Percentiles rank a stretch among this genome's conserved stretches.
phyloP scores from a whole-genome alignment of 768 basidiomycete species.

The Mrakia gelida region DNA sequence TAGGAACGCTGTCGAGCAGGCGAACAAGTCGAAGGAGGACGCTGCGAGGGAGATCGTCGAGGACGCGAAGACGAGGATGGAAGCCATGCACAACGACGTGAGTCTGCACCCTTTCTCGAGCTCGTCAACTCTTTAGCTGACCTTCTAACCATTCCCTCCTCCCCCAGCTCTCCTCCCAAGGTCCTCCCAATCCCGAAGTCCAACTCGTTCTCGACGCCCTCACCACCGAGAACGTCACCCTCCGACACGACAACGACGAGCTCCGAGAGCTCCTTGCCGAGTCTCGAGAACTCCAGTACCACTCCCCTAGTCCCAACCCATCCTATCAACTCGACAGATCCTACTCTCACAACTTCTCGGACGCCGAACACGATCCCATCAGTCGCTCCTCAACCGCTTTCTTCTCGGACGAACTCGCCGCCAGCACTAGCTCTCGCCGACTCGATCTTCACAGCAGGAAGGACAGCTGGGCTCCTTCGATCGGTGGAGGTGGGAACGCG shows the following conservation, averaged over 20 bases:
- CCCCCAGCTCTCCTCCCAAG: slow-evolving; percentile 21
- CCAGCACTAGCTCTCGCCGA: slow-evolving; percentile 21
- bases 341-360: slow-evolving; percentile 18
- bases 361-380: slow-evolving; percentile 11
- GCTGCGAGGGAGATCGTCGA: slow-evolving; percentile 40
- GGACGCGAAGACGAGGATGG: slow-evolving; percentile 40
- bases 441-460: slow-evolving; percentile 18
- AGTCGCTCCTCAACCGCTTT: slow-evolving; percentile 30
- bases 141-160: neutral
- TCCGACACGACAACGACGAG: slow-evolving; percentile 77
- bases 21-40: slow-evolving; percentile 39
- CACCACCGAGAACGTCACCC: slow-evolving; percentile 74
- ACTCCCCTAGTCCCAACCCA: neutral
- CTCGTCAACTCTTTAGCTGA: neutral
- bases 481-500: neutral
- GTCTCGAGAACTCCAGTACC: slow-evolving; percentile 55
- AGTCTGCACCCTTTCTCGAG: neutral
- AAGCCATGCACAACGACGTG: slow-evolving; percentile 38
- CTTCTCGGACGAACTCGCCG: slow-evolving; percentile 33
- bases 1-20: slow-evolving; percentile 37
- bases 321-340: slow-evolving; percentile 9
- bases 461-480: slow-evolving; percentile 29
- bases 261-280: slow-evolving; percentile 68
- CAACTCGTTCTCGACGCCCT: slow-evolving; percentile 60
- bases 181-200: slow-evolving; percentile 32